These are phyloP conservation scores for Cinnamomum micranthum DNA, from an alignment of 164 flowering plant species.

Conservation along the genomic window DNA sequence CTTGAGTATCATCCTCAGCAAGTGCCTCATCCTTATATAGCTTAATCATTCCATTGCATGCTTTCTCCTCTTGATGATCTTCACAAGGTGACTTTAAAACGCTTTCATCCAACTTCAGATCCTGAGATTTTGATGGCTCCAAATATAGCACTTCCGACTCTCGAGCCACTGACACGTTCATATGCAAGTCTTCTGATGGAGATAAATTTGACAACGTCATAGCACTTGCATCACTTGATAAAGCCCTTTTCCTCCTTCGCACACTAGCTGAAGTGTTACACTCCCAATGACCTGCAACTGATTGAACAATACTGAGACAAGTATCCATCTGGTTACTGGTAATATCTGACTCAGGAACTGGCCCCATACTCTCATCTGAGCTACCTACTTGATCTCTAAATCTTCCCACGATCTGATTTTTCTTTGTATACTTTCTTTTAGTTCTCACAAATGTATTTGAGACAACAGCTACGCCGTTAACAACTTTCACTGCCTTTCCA, in stretches of 20 bases:
- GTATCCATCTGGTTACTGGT: conserved; percentile 6
- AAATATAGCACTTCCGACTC: neutral
- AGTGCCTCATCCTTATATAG: neutral
- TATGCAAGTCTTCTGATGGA: neutral
- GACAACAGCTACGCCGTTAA: conserved; percentile 2
- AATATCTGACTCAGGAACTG: conserved; percentile 9
- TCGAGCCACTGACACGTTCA: neutral
- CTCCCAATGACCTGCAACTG: too few species aligned
- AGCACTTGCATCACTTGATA: neutral
- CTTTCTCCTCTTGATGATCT: neutral
- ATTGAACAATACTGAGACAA: conserved; percentile 19
- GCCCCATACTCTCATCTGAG: conserved; percentile 4
- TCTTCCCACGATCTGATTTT: conserved; percentile 10
- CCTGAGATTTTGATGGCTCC: conserved; percentile 8
- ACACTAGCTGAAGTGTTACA: neutral
- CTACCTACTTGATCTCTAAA: neutral
- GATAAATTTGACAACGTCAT: too few species aligned
- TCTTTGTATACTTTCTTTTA: neutral
- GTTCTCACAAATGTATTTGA: conserved; percentile 2
- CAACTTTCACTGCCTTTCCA: conserved; percentile 12
- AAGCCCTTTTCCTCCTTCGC: neutral
- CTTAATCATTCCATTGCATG: conserved; percentile 3
- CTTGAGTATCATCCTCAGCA: neutral
- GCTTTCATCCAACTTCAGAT: conserved; percentile 2
- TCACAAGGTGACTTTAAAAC: neutral